Evolutionary conservation across 208 protist genomes (phyloP), one percentile per base, ranked within the genome.

Genomic region (Endotrypanum monterogeii): DNA sequence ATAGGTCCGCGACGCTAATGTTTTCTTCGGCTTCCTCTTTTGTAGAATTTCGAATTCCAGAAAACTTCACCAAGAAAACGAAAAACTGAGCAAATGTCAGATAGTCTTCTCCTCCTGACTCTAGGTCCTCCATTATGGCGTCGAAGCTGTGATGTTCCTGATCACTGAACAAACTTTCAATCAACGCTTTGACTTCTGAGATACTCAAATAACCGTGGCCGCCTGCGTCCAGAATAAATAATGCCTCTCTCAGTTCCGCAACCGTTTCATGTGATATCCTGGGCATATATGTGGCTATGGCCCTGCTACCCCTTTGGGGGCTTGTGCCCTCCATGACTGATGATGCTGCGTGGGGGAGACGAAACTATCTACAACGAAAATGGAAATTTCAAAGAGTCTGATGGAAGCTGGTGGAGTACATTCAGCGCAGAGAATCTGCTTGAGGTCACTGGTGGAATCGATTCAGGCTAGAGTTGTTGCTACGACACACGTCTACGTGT

Each of bases 21-120:
- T 71, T 72, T 39, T 77, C 62, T 14, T 37, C 55, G 8, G 61
- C 18, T 14, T 71, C 55, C 28, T 51, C 58, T 32, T 61, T 55
- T 3, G 74, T 7, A 12, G 70, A 12, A 16, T 54, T n/a, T 20
- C 74, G 65, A 8, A 67, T 18, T 46, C 12, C 74, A n/a, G n/a
- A 52, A 1, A 89, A n/a, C 25, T 69, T 87, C n/a, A 46, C 67
- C 9, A 83, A 18, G 16, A 92, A 48, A 0, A 89, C 67, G 61
- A 86, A 89, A 55, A 93, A 95, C 41, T 93, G 86, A 14, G 83
- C 73, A 80, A 92, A 93, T 16, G 83, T 88, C n/a, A 91, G 71
- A 7, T 70, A 65, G 37, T 81, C 75, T 12, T 66, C 50, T 28
- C 78, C 68, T 23, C 89, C 82, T 6, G 89, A 57, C 37, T 79